These are phyloP conservation scores for Blakeslea trispora DNA, from an alignment of 371 early-diverging fungal genomes.

Conservation along the genomic window DNA sequence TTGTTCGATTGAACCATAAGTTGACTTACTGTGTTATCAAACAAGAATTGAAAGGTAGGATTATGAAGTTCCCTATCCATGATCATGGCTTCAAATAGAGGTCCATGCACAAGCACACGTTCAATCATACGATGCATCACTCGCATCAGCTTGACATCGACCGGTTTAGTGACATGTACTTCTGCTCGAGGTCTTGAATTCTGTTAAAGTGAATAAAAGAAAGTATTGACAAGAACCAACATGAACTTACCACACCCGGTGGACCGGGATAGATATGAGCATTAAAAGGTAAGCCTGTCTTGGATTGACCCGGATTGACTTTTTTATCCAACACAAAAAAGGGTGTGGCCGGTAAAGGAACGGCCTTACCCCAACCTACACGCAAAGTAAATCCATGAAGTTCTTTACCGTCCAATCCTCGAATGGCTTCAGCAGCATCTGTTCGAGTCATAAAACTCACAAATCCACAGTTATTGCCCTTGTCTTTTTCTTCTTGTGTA, in stretches of 20 bases:
- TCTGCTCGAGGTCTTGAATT: slow-evolving; percentile 52
- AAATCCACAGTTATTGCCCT: slow-evolving; percentile 84
- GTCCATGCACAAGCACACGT: slow-evolving; percentile 76
- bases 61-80: slow-evolving; percentile 70
- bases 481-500: slow-evolving; percentile 78
- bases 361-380: slow-evolving; percentile 91
- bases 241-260: slow-evolving; percentile 26
- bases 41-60: slow-evolving; percentile 72
- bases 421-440: slow-evolving; percentile 75
- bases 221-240: not conserved
- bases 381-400: slow-evolving; percentile 66
- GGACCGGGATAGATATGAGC: slow-evolving; percentile 48
- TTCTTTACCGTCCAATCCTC: slow-evolving; percentile 72
- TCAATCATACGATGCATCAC: slow-evolving; percentile 88
- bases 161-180: slow-evolving; percentile 68
- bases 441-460: slow-evolving; percentile 87
- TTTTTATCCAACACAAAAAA: slow-evolving; percentile 52
- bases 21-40: slow-evolving; percentile 63
- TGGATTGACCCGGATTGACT: not conserved
- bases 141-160: slow-evolving; percentile 55
- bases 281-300: slow-evolving; percentile 71
- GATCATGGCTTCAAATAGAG: slow-evolving; percentile 74
- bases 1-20: not conserved
- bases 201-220: slow-evolving; percentile 7
- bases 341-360: slow-evolving; percentile 78